Base-by-base conservation (phyloP, 2,329 filamentous ascomycete species). In the Neurospora sp. region DNA sequence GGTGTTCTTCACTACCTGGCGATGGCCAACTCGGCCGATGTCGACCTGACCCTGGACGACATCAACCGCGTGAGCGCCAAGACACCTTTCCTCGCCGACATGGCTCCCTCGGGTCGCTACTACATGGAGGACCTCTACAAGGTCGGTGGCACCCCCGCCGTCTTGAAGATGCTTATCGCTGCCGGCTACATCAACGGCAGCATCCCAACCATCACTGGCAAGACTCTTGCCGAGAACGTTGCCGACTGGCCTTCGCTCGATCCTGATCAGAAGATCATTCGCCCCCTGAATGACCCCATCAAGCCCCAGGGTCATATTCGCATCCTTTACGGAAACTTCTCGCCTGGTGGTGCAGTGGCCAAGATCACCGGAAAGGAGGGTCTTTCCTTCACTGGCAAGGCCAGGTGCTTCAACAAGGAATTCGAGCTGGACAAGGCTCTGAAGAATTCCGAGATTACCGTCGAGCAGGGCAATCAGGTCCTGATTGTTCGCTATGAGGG, bases 351-450 rank as follows among this genome's bases (percentile, higher is more conserved):
- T 40, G 92, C 94, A 0, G 94, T 98, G 1, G 94, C 93, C 71
- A 98, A 98, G 81, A 97, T 98, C 80, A 97, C 95, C 0, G 95
- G 95, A 42, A 97, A 97, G 79, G 95, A 98, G 80, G 95, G 95
- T 2, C 85, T 93, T 7, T 84, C 82, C 13, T 98, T 98, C 80
- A 90, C 85, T 0, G 95, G 95, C 67, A 89, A 88, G 73, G 95
- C 93, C 0, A 86, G 89, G 23, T 92, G 96, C 66, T 98, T 96
- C 79, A 84, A 97, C 80, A 95, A 96, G 77, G 95, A 97, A 80
- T 85, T 89, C 74, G 86, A 90, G 74, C 88, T 97, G 66, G 89
- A 96, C 78, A 81, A 84, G 0, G 93, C 94, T 0, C 84, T 98
- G 9, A 86, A 86, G 68, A 82, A 82, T 67, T 90, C 91, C 28